Evolutionary conservation across 2,329 filamentous ascomycete genomes (phyloP).

Genomic region (Fusarium caatingaense): DNA sequence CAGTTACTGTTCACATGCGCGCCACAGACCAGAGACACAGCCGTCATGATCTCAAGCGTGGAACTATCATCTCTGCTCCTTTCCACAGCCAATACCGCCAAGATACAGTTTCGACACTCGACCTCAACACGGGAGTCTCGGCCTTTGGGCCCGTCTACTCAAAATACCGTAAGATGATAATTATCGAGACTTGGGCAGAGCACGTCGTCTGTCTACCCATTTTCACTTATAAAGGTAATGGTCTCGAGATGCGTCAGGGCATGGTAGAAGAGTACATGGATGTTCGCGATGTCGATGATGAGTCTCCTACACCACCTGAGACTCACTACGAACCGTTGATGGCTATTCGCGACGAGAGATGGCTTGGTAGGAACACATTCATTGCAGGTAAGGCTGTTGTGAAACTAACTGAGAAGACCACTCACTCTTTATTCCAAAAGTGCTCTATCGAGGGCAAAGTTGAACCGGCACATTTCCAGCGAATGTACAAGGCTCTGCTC

Average conservation of each 20-base stretch:
- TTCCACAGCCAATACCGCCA: slow-evolving; percentile 26
- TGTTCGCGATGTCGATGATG: slow-evolving; percentile 25
- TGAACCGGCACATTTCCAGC: not conserved
- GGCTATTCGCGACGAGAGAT: slow-evolving; percentile 10
- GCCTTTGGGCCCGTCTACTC: slow-evolving; percentile 35
- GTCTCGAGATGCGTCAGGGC: slow-evolving; percentile 17
- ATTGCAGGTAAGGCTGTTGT: slow-evolving; percentile 24
- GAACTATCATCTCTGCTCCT: slow-evolving; percentile 38
- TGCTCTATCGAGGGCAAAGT: slow-evolving; percentile 38
- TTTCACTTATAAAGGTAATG: slow-evolving; percentile 35
- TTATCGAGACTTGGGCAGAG: slow-evolving; percentile 35
- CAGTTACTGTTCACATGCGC: slow-evolving; percentile 20
- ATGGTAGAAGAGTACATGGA: slow-evolving; percentile 36
- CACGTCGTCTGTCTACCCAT: slow-evolving; percentile 36
- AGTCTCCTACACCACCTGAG: not conserved
- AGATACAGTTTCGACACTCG: not conserved
- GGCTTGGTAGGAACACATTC: slow-evolving; percentile 15
- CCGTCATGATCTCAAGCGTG: slow-evolving; percentile 3
- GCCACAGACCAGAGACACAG: not conserved
- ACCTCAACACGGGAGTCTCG: slow-evolving; percentile 22
- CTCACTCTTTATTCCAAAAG: slow-evolving; percentile 4
- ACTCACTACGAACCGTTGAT: not conserved
- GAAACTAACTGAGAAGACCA: slow-evolving; percentile 37
- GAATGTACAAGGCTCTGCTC: slow-evolving; percentile 9
- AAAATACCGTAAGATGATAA: slow-evolving; percentile 43